A percentile compares a stretch with the other conserved stretches of the same genome.
Conservation (phyloP, 2,329 filamentous ascomycete species). For the Lachnellula occidentalis region DNA sequence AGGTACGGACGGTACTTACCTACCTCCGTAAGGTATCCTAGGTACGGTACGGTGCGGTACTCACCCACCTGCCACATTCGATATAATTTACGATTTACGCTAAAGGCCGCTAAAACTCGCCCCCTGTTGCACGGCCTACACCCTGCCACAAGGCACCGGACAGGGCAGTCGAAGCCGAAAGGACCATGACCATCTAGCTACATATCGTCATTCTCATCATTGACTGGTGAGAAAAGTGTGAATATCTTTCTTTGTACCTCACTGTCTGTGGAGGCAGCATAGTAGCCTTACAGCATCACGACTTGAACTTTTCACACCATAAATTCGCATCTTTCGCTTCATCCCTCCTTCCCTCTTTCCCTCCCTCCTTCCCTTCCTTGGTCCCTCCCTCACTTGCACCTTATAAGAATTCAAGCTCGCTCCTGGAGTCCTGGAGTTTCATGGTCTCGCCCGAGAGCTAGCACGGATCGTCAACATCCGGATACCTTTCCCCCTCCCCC, state of each 20-base stretch:
- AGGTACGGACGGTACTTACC: too few species aligned
- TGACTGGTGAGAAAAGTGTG: not conserved
- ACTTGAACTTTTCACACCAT: not conserved
- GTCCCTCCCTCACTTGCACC: too few species aligned
- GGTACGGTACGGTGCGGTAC: too few species aligned
- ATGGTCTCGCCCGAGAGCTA: not conserved
- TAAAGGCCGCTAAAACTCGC: not conserved
- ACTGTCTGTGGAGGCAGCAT: not conserved
- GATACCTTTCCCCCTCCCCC: not conserved
- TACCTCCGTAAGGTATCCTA: too few species aligned
- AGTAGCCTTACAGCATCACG: not conserved
- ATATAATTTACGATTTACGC: too few species aligned
- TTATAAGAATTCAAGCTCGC: too few species aligned
- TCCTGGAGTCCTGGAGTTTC: too few species aligned
- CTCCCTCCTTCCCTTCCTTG: not conserved
- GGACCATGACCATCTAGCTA: not conserved
- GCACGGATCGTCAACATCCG: not conserved
- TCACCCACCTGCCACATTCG: too few species aligned
- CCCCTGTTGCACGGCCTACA: not conserved
- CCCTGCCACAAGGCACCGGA: not conserved
- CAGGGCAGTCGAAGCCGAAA: not conserved
- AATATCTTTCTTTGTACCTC: too few species aligned
- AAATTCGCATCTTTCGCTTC: not conserved
- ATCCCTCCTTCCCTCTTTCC: not conserved
- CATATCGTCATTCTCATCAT: not conserved